Evolutionary conservation across 352 stramenopile species (phyloP).

Genomic region (Phytophthora palmivora): DNA sequence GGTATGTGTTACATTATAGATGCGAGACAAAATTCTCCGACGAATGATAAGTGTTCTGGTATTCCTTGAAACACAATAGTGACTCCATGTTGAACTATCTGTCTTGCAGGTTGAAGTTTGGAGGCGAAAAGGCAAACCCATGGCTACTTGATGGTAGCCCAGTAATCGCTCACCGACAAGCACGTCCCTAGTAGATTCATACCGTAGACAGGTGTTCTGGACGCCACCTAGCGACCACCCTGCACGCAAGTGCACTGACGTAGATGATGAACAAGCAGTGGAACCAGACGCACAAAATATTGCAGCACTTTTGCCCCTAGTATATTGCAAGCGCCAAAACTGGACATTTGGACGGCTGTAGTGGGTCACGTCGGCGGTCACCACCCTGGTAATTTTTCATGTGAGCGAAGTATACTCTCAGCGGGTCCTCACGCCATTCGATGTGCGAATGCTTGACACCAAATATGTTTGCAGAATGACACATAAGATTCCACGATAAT

Average conservation of each 20-base stretch:
- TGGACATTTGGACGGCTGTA: constrained; percentile 7
- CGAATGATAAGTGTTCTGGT: constrained; percentile 1
- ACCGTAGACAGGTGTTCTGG: constrained; percentile 14
- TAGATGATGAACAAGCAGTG: constrained; percentile 25
- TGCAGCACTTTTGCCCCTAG: constrained; percentile 17
- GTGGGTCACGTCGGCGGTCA: constrained; percentile 3
- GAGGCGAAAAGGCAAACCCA: constrained; percentile 21
- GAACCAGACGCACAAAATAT: constrained; percentile 26
- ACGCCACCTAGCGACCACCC: constrained; percentile 21
- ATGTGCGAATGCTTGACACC: constrained; percentile 5
- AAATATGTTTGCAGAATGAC: constrained; percentile 12
- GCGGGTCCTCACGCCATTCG: constrained; percentile 10
- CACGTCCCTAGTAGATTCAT: constrained; percentile 27
- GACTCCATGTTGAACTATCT: not conserved
- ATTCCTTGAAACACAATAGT: constrained; percentile 8
- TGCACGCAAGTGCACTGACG: constrained; percentile 18
- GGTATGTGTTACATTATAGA: constrained; percentile 10
- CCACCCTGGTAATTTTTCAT: constrained; percentile 15
- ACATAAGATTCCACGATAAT: constrained; percentile 25
- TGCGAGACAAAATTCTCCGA: constrained; percentile 11
- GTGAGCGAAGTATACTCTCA: constrained; percentile 17
- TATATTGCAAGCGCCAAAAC: constrained; percentile 12
- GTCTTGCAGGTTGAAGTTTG: constrained; percentile 7
- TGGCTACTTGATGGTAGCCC: constrained; percentile 5
- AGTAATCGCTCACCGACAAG: constrained; percentile 21